A percentile compares a stretch with the other conserved stretches of the same genome.
Evolutionary conservation across 352 stramenopile species (phyloP).

Genomic region (Phytophthora sojae): DNA sequence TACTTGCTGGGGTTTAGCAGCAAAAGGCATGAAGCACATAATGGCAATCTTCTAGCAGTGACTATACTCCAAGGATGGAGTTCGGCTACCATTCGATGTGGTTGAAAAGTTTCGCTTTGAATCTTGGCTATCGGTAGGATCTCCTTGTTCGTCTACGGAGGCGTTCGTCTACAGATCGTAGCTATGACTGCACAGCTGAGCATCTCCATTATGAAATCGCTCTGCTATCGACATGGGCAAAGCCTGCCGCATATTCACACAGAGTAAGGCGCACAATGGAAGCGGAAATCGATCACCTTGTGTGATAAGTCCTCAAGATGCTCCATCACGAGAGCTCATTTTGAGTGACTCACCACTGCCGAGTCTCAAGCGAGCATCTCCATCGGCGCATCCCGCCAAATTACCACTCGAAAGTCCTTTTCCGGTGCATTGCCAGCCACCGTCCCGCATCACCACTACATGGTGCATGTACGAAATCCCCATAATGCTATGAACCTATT

Average conservation of each 20-base stretch:
- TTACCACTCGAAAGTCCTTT: conserved; percentile 1
- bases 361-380: conserved; percentile 7
- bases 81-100: background rate
- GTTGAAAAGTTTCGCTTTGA: background rate
- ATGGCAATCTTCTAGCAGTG: background rate
- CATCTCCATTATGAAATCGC: conserved; percentile 6
- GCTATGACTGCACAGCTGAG: background rate
- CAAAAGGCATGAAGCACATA: background rate
- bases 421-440: background rate
- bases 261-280: conserved; percentile 12
- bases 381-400: conserved; percentile 2
- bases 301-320: background rate
- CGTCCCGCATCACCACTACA: too few relatives aligned
- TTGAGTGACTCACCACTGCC: conserved; percentile 1
- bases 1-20: too few relatives aligned
- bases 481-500: background rate
- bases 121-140: background rate
- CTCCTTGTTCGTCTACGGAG: conserved; percentile 11
- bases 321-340: background rate
- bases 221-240: conserved; percentile 31
- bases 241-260: conserved; percentile 14
- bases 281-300: background rate
- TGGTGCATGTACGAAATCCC: background rate
- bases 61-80: too few relatives aligned
- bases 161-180: conserved; percentile 21